Evolutionary conservation across 805 yeast genomes (phyloP).

Genomic region (Tetrapisispora arboricola): DNA sequence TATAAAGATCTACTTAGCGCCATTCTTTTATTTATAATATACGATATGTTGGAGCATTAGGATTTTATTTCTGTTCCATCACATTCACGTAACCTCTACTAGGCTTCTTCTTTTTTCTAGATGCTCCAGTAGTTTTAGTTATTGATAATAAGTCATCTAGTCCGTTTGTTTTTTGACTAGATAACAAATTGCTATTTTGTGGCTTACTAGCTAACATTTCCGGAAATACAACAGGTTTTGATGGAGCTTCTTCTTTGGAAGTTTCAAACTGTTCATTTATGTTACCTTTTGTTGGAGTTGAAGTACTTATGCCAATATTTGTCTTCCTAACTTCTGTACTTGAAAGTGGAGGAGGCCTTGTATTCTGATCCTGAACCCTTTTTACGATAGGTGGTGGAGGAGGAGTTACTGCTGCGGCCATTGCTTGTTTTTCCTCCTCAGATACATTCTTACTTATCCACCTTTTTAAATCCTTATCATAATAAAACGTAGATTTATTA

Average conservation of each 20-base stretch:
- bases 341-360: constrained; percentile 27
- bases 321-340: constrained; percentile 17
- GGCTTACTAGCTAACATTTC: constrained; percentile 16
- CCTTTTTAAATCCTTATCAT: constrained; percentile 72
- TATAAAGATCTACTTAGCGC: not conserved
- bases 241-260: constrained; percentile 4
- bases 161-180: constrained; percentile 32
- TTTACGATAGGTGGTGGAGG: constrained; percentile 40
- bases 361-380: constrained; percentile 24
- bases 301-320: constrained; percentile 27
- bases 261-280: constrained; percentile 9
- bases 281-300: constrained; percentile 14
- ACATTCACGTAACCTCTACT: constrained; percentile 62
- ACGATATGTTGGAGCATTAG: too few species aligned
- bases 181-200: constrained; percentile 13
- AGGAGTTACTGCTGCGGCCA: constrained; percentile 69
- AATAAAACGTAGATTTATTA: constrained; percentile 54
- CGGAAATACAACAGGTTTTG: constrained; percentile 4
- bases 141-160: constrained; percentile 38
- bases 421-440: constrained; percentile 51
- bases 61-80: constrained; percentile 30
- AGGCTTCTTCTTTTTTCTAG: constrained; percentile 34
- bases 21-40: too few species aligned
- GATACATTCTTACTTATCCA: constrained; percentile 73
- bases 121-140: constrained; percentile 21